Conservation (phyloP, 139 green algal genomes). For the Tetradesmus obliquus region DNA sequence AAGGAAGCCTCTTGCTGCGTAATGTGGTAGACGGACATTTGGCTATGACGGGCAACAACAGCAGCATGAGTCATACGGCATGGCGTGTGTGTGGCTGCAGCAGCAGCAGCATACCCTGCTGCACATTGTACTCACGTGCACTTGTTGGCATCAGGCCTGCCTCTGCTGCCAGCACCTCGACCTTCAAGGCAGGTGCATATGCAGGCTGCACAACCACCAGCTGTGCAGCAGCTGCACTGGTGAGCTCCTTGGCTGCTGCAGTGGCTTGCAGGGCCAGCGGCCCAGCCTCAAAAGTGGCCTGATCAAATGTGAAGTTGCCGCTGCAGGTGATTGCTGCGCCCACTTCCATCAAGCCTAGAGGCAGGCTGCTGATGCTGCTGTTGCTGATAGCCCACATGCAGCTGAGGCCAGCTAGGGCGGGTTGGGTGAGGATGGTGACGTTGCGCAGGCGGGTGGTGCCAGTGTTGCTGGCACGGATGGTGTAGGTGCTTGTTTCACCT, state of each 20-base stretch:
- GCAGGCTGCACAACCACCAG: not conserved
- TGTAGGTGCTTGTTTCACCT: not conserved
- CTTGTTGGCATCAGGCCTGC: not conserved
- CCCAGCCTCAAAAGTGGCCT: not conserved
- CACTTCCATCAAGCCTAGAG: not conserved
- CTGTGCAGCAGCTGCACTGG: not conserved
- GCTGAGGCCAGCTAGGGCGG: not conserved
- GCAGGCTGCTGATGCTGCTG: not conserved
- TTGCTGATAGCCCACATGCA: not conserved
- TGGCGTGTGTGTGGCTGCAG: too few relatives aligned
- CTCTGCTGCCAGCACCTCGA: not conserved
- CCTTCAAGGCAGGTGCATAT: not conserved
- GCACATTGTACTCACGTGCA: not conserved
- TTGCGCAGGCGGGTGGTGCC: not conserved
- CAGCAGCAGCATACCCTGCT: not conserved
- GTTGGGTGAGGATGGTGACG: not conserved
- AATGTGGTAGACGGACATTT: not conserved
- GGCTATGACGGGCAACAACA: not conserved
- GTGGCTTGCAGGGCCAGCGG: not conserved
- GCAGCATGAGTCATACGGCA: too few relatives aligned
- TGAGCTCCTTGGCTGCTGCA: not conserved
- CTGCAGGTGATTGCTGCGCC: not conserved
- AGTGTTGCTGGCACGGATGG: not conserved
- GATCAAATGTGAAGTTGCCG: not conserved
- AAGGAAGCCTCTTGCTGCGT: too few relatives aligned